Evolutionary conservation across 1,284 basidiomycete species (phyloP).

Genomic region (Tilletia caries): DNA sequence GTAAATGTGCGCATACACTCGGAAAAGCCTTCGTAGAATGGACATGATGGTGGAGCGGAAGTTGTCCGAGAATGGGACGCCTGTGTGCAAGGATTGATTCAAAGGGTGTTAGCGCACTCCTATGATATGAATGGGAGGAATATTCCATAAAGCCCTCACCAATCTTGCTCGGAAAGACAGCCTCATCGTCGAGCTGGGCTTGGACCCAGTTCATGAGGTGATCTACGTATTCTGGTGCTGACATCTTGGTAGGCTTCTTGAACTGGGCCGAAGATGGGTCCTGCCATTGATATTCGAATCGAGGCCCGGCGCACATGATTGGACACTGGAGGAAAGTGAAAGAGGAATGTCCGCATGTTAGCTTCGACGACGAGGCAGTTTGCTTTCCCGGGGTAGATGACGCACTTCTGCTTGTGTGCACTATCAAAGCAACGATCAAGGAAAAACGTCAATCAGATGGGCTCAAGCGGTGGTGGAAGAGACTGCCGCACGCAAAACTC

Average conservation of each 20-base stretch:
- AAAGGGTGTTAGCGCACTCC: too few species aligned
- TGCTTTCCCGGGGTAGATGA: too few species aligned
- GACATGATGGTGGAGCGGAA: slow-evolving; percentile 89
- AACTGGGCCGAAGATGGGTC: slow-evolving; percentile 59
- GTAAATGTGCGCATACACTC: slow-evolving; percentile 98
- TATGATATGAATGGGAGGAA: too few species aligned
- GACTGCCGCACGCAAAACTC: not conserved
- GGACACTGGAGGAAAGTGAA: slow-evolving; percentile 67
- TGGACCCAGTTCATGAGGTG: slow-evolving; percentile 99
- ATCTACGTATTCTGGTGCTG: slow-evolving; percentile 79
- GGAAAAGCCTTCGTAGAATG: slow-evolving; percentile 85
- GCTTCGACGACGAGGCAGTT: not conserved
- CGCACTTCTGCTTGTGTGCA: slow-evolving; percentile 44
- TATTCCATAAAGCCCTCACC: slow-evolving; percentile 58
- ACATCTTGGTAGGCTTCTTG: slow-evolving; percentile 49
- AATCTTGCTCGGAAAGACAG: slow-evolving; percentile 89
- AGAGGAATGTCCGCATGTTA: not conserved
- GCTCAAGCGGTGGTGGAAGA: not conserved
- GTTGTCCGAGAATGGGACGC: slow-evolving; percentile 84
- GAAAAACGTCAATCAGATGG: not conserved
- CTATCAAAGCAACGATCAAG: not conserved
- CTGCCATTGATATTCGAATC: slow-evolving; percentile 98
- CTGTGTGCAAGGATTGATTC: slow-evolving; percentile 55
- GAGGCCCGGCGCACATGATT: slow-evolving; percentile 96
- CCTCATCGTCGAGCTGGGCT: slow-evolving; percentile 84